phyloP scores from a whole-genome alignment of 441 rosid genomes.

The Croton laevigatus region DNA sequence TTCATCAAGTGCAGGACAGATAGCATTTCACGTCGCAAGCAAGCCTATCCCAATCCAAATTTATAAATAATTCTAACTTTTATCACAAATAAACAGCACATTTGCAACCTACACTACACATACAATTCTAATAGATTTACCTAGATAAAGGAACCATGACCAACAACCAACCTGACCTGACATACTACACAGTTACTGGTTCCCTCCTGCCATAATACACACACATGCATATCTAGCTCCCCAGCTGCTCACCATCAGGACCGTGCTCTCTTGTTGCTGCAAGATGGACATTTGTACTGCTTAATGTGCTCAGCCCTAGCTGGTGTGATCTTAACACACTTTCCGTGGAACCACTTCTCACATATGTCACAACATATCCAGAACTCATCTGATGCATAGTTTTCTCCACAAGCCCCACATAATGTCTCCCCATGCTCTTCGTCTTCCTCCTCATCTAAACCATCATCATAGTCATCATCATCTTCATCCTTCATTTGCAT shows the following conservation, averaged over 20 bases:
- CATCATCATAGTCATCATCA: constrained; percentile 55
- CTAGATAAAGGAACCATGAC: constrained; percentile 31
- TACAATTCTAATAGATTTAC: constrained; percentile 21
- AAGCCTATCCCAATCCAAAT: constrained; percentile 22
- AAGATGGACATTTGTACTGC: constrained; percentile 85
- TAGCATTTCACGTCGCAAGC: constrained; percentile 22
- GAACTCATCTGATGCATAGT: constrained; percentile 63
- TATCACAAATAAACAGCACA: constrained; percentile 25
- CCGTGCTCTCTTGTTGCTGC: constrained; percentile 82
- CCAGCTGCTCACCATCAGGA: constrained; percentile 32
- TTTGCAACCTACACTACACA: constrained; percentile 37
- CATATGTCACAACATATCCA: constrained; percentile 79
- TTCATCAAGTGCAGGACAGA: constrained; percentile 18
- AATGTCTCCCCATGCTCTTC: constrained; percentile 76
- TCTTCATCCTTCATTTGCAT: constrained; percentile 45
- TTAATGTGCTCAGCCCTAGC: constrained; percentile 89
- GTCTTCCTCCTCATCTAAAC: constrained; percentile 66
- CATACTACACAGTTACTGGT: constrained; percentile 45
- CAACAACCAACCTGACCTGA: constrained; percentile 40
- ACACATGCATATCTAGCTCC: constrained; percentile 20
- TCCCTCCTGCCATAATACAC: constrained; percentile 36
- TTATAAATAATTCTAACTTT: constrained; percentile 30
- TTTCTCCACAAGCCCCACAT: constrained; percentile 74
- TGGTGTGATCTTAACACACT: constrained; percentile 87
- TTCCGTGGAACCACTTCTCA: constrained; percentile 80